phyloP scores from a whole-genome alignment of 1,139 yeast genomes.

The Yamadazyma friedrichii region DNA sequence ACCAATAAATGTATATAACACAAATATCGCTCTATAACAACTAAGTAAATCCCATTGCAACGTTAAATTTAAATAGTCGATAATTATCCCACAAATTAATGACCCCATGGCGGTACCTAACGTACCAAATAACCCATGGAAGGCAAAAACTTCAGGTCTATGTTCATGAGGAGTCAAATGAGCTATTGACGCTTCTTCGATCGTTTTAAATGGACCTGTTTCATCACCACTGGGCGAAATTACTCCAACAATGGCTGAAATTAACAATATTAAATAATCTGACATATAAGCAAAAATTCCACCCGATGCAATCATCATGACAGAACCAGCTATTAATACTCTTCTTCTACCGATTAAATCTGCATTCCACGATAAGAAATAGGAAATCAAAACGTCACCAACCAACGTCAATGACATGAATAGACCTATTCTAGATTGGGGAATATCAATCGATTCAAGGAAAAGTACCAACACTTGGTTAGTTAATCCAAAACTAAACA shows the following conservation, averaged over 20 bases:
- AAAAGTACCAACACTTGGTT: conserved; percentile 78
- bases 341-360: conserved; percentile 70
- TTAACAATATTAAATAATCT: conserved; percentile 53
- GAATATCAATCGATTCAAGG: conserved; percentile 53
- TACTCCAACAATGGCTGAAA: conserved; percentile 60
- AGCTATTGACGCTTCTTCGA: conserved; percentile 85
- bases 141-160: conserved; percentile 75
- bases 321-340: conserved; percentile 64
- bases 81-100: conserved; percentile 57
- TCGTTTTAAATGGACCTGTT: conserved; percentile 88
- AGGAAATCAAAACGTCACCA: conserved; percentile 78
- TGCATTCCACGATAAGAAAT: conserved; percentile 74
- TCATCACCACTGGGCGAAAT: conserved; percentile 92
- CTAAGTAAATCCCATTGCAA: conserved; percentile 30
- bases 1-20: conserved; percentile 58
- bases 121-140: conserved; percentile 66
- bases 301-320: conserved; percentile 74
- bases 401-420: conserved; percentile 82
- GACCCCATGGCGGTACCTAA: conserved; percentile 79
- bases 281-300: conserved; percentile 51
- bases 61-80: conserved; percentile 40
- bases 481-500: conserved; percentile 78
- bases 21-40: conserved; percentile 61
- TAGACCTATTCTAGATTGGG: conserved; percentile 63
- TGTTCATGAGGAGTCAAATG: conserved; percentile 67